Evolutionary conservation across 108 stramenopile species (phyloP), one percentile per base, ranked within the genome.

Genomic region (Skeletonema tropicum): DNA sequence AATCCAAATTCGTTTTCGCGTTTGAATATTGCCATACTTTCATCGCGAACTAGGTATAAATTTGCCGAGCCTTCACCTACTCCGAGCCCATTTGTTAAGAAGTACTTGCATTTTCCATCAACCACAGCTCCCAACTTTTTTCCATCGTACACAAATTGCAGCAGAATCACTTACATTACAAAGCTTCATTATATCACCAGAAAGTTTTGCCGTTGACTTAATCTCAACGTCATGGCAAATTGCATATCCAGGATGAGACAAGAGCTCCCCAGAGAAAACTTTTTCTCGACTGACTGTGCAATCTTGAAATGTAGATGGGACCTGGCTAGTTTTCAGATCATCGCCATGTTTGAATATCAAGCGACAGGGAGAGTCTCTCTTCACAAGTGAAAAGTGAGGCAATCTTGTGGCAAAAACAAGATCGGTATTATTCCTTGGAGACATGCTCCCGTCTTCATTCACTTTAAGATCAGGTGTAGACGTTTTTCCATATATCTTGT

Each of bases 321-420:
- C 19, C 17, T 49, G 48, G 48, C 17, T 49, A 6, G 6, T 49
- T 49, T 49, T n/a, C 48, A 49, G 48, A 49, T 49, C 19, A 19
- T 19, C 17, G 48, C 48, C 48, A 17, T 49, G 19, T 49, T 49
- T 49, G 48, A 49, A 19, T n/a, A 49, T 49, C 48, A 49, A 49
- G n/a, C 48, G 48, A 49, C 48, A 49, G 17, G 48, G 48, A 17
- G 48, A 49, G 48, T 49, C 48, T 49, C 48, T 49, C 48, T n/a
- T 49, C 17, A 49, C 48, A 19, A 49, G 48, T 19, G 17, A 49
- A 0, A 49, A 19, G 5, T 49, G 48, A 6, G 48, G 17, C 7
- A 7, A n/a, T 49, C 48, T 49, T 17, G 48, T 12, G n/a, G 48
- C 48, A 19, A 49, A 49, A 17, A 49, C 48, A 49, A 49, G 48